Base-by-base conservation (phyloP, 140 eudicot genomes). In the Bidens hawaiensis region DNA sequence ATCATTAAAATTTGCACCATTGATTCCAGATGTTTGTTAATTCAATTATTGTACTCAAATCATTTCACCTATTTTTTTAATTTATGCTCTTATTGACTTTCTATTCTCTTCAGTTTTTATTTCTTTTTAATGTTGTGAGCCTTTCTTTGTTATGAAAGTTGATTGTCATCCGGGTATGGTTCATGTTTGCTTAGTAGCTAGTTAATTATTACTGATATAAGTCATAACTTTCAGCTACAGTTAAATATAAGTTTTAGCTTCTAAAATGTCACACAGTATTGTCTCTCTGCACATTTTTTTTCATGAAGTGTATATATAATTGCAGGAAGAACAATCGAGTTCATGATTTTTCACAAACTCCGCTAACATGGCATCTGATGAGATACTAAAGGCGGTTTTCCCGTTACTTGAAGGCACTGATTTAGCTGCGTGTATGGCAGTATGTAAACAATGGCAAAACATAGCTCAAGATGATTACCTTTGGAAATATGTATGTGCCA, bases 401-500 rank as follows among this genome's bases (percentile, higher is more conserved):
- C 95, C 95, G 1, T 68, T 79, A 28, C 75, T 90, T 4, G 95
- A 84, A 69, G 94, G 90, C 57, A 26, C 69, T 21, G 95, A 90
- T 55, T 89, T 90, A 31, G 97, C 83, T 48, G 71, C 85, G 57
- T 90, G 97, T 75, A 79, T 74, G 86, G 51, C 27, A 13, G 97
- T 90, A 41, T 79, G 88, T 61, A 90, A 84, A 80, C 88, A 83
- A 63, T 90, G 97, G 97, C 75, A 52, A 60, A 85, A 79, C 26
- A 51, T 86, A 53, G 95, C 94, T 42, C 68, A 43, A 73, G 95
- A 90, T 33, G 97, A 90, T 80, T 90, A 81, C 70, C 74, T 87
- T 18, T 90, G 97, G 97, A 90, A 87, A 72, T 87, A 94, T 67
- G 74, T 90, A 0, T 90, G 97, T 62, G 71, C 82, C n/a, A 81